Percentiles rank a stretch among this genome's conserved stretches.
phyloP scores from a whole-genome alignment of 2,329 filamentous ascomycete species.

The Venturia nashicola region DNA sequence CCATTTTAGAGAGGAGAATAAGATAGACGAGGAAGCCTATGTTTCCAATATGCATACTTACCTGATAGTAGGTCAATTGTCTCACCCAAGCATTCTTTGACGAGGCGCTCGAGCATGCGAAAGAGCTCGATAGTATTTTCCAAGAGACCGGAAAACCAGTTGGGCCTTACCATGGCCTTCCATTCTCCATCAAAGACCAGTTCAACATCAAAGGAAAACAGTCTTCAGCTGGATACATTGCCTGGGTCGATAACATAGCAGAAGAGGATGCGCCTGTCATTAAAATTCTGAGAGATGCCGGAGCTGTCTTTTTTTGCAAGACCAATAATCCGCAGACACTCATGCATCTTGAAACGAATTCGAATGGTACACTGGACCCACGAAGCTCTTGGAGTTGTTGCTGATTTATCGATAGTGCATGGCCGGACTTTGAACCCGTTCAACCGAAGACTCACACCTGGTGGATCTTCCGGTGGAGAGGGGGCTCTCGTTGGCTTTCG shows the following conservation, averaged over 20 bases:
- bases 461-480: slow-evolving; percentile 45
- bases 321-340: slow-evolving; percentile 43
- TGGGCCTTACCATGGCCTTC: slow-evolving; percentile 38
- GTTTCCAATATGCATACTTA: not conserved
- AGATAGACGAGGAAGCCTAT: not conserved
- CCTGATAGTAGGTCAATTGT: slow-evolving; percentile 18
- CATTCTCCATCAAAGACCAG: slow-evolving; percentile 41
- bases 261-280: slow-evolving; percentile 37
- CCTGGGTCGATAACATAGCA: slow-evolving; percentile 28
- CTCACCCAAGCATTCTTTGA: slow-evolving; percentile 27
- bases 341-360: slow-evolving; percentile 39
- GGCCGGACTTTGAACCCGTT: slow-evolving; percentile 42
- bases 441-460: slow-evolving; percentile 37
- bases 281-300: slow-evolving; percentile 33
- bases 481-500: slow-evolving; percentile 40
- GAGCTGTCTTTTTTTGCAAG: slow-evolving; percentile 39
- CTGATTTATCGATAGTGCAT: slow-evolving; percentile 39
- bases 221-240: slow-evolving; percentile 36
- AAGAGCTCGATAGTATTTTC: slow-evolving; percentile 17
- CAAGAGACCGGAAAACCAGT: slow-evolving; percentile 16
- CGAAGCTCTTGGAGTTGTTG: slow-evolving; percentile 22
- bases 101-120: slow-evolving; percentile 21
- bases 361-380: not conserved
- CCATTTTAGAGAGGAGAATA: not conserved
- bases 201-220: slow-evolving; percentile 36